Percentiles rank a stretch among this genome's conserved stretches.
Conservation (phyloP, 768 basidiomycete species). For the Psilocybe tampanensis region DNA sequence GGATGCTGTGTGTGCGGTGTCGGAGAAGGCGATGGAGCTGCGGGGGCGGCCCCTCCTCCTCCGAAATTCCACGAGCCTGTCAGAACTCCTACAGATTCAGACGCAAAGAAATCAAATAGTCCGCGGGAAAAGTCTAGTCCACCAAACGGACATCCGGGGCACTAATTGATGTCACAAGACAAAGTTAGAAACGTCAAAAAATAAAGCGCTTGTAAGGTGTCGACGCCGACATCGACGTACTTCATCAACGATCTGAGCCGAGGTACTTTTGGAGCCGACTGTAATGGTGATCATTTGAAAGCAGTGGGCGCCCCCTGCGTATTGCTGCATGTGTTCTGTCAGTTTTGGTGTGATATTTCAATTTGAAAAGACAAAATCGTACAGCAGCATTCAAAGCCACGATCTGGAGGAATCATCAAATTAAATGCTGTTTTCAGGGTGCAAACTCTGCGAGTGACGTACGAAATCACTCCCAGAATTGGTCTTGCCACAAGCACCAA, state of each 20-base stretch:
- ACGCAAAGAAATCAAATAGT: conserved; percentile 59
- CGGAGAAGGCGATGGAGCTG: conserved; percentile 11
- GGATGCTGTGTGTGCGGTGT: conserved; percentile 14
- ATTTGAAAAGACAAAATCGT: conserved; percentile 1
- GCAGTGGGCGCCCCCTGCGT: conserved; percentile 39
- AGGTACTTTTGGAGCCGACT: conserved; percentile 45
- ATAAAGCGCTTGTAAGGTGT: too few species aligned
- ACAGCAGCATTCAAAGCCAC: conserved; percentile 27
- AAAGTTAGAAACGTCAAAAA: conserved; percentile 5
- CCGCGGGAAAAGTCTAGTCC: conserved; percentile 66
- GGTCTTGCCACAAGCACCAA: conserved; percentile 31
- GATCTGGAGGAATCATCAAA: conserved; percentile 15
- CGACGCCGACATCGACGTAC: conserved; percentile 30
- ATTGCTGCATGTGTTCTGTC: conserved; percentile 21
- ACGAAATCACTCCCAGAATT: conserved; percentile 32
- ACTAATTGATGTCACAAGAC: conserved; percentile 17
- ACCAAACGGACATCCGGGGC: conserved; percentile 50
- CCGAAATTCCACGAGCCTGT: conserved; percentile 57
- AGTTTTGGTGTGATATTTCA: neutral
- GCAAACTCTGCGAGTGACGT: conserved; percentile 5
- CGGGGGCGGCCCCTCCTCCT: conserved; percentile 18
- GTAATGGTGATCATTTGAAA: conserved; percentile 55
- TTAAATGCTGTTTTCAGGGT: neutral
- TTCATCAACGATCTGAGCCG: conserved; percentile 57
- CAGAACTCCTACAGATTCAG: conserved; percentile 47